A percentile compares a stretch with the other conserved stretches of the same genome.
These are phyloP conservation scores for Puya raimondii DNA, from an alignment of 176 grass and related monocot species.

Conservation along the genomic window DNA sequence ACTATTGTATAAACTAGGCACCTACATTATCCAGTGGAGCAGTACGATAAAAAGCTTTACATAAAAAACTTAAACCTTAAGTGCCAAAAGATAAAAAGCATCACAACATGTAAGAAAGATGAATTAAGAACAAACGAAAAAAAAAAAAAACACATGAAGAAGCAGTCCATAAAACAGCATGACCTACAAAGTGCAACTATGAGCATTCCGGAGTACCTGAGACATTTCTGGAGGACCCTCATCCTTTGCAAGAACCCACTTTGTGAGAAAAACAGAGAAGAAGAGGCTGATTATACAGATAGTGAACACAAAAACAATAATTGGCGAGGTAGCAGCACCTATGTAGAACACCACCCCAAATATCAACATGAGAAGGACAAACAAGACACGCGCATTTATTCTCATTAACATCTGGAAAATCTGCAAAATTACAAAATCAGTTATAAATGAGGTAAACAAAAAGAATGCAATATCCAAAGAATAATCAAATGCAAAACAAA, in stretches of 20 bases:
- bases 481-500: neutral
- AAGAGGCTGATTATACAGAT: constrained; percentile 88
- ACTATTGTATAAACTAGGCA: neutral
- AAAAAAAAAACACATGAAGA: neutral
- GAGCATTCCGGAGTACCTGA: constrained; percentile 41
- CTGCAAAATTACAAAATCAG: constrained; percentile 37
- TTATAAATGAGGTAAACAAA: neutral
- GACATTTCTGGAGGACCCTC: constrained; percentile 98
- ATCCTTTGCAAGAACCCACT: constrained; percentile 99
- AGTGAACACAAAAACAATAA: constrained; percentile 90
- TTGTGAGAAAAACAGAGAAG: constrained; percentile 88
- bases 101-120: neutral
- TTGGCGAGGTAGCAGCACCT: constrained; percentile 84
- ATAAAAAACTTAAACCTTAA: neutral
- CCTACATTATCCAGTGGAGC: neutral
- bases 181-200: neutral
- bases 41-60: neutral
- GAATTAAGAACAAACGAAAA: neutral
- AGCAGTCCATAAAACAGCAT: too few species aligned
- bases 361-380: constrained; percentile 52
- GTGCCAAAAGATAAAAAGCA: neutral
- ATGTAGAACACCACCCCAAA: constrained; percentile 77
- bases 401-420: constrained; percentile 68
- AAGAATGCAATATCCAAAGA: neutral
- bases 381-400: constrained; percentile 78